A percentile compares a stretch with the other conserved stretches of the same genome.
These are phyloP conservation scores for Xylariaceae sp. DNA, from an alignment of 2,329 filamentous ascomycete genomes.

Conservation along the genomic window DNA sequence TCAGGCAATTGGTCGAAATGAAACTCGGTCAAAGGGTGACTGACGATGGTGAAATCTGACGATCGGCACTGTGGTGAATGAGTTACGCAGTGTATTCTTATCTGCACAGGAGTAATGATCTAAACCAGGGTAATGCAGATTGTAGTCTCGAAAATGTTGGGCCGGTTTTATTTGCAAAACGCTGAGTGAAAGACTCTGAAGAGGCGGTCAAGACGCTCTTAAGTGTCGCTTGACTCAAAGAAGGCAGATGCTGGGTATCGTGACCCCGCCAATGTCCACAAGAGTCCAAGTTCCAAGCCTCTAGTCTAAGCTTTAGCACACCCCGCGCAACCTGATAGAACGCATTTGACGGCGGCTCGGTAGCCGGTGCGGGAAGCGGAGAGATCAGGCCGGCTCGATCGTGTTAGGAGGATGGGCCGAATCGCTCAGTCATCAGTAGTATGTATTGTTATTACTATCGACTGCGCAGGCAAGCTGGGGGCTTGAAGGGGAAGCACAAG, in stretches of 20 bases:
- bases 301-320: constrained; percentile 27
- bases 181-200: constrained; percentile 36
- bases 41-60: constrained; percentile 1
- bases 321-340: constrained; percentile 3
- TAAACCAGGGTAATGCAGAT: not conserved
- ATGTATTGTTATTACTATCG: no score
- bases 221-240: constrained; percentile 31
- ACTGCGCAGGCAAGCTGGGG: not conserved
- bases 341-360: not conserved
- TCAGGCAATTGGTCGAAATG: no score
- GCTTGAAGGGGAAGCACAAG: not conserved
- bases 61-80: constrained; percentile 15
- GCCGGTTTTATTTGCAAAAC: constrained; percentile 28
- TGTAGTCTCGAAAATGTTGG: constrained; percentile 18
- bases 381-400: constrained; percentile 19
- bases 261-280: constrained; percentile 38
- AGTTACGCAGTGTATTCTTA: not conserved
- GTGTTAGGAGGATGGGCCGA: constrained; percentile 12
- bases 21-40: no score
- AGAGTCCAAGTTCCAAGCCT: constrained; percentile 16
- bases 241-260: constrained; percentile 33
- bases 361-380: constrained; percentile 13
- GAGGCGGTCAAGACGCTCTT: constrained; percentile 36
- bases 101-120: not conserved
- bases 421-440: constrained; percentile 1